Percentiles rank a stretch among this genome's conserved stretches.
phyloP scores from a whole-genome alignment of 306 rosid genomes.

The Glycyrrhiza uralensis region DNA sequence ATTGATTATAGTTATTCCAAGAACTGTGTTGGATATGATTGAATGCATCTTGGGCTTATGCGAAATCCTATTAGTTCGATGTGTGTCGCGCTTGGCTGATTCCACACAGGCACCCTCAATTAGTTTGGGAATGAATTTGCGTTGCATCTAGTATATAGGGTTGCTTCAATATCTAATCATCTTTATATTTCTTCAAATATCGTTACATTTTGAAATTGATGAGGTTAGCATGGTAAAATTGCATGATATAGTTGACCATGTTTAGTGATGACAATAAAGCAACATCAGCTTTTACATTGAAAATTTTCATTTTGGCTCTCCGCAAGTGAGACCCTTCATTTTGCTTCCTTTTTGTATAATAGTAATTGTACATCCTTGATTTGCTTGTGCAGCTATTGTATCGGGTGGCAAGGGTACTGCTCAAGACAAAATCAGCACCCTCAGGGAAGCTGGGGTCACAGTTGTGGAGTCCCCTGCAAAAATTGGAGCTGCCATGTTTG shows the following conservation, averaged over 20 bases:
- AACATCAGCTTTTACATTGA: background rate
- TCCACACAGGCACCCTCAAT: background rate
- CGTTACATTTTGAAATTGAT: background rate
- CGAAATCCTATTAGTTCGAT: background rate
- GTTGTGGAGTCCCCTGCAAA: slow-evolving; percentile 98
- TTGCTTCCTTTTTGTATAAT: background rate
- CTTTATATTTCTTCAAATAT: background rate
- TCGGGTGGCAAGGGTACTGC: slow-evolving; percentile 99
- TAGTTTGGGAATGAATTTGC: background rate
- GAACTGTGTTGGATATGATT: background rate
- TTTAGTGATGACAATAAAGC: background rate
- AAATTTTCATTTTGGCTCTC: background rate
- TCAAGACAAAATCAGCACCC: slow-evolving; percentile 85
- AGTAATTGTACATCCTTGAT: background rate
- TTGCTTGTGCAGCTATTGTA: slow-evolving; percentile 81
- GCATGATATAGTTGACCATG: background rate
- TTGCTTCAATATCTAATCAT: background rate
- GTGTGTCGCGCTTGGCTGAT: background rate
- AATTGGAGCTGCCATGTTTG: slow-evolving; percentile 84
- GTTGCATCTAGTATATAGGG: background rate
- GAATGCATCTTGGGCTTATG: background rate
- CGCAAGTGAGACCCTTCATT: background rate
- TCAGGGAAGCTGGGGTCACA: slow-evolving; percentile 84
- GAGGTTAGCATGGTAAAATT: background rate
- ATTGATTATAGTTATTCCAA: background rate